These are phyloP conservation scores for Lactarius trivialis DNA, from an alignment of 768 basidiomycete genomes.

Conservation along the genomic window DNA sequence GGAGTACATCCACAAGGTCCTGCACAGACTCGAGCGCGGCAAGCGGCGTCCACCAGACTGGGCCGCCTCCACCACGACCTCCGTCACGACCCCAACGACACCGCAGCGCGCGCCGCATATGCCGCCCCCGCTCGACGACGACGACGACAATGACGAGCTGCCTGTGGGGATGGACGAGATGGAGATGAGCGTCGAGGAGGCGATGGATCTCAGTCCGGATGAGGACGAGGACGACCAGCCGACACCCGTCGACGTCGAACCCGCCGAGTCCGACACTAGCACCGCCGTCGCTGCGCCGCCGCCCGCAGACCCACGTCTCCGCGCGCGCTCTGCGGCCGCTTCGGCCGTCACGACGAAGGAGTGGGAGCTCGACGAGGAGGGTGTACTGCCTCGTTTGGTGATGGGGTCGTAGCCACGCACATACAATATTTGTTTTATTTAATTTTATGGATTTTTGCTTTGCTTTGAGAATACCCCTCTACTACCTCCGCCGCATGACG, in stretches of 20 bases:
- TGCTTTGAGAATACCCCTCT: no score
- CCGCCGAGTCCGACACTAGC: slow-evolving; percentile 22
- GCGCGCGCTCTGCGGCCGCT: background rate
- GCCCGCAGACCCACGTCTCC: slow-evolving; percentile 16
- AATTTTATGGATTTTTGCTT: background rate
- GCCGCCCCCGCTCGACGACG: background rate
- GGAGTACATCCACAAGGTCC: slow-evolving; percentile 80
- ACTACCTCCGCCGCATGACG: slow-evolving; percentile 25
- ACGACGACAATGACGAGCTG: slow-evolving; percentile 19
- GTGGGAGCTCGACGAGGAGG: slow-evolving; percentile 33
- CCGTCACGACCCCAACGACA: background rate
- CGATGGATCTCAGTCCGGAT: slow-evolving; percentile 26
- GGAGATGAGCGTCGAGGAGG: slow-evolving; percentile 27
- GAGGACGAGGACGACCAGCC: slow-evolving; percentile 20
- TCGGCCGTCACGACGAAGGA: slow-evolving; percentile 24
- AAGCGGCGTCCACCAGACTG: slow-evolving; percentile 25
- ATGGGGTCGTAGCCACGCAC: background rate
- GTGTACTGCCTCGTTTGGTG: background rate
- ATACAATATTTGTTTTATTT: background rate
- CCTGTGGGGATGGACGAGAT: slow-evolving; percentile 12
- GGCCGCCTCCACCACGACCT: background rate
- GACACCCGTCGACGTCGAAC: slow-evolving; percentile 21
- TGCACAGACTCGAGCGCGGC: slow-evolving; percentile 57
- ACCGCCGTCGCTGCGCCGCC: slow-evolving; percentile 11
- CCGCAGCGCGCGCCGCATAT: background rate